These are phyloP conservation scores for Ampelocalamus luodianensis DNA, from an alignment of 176 grass and related monocot genomes.

Conservation along the genomic window DNA sequence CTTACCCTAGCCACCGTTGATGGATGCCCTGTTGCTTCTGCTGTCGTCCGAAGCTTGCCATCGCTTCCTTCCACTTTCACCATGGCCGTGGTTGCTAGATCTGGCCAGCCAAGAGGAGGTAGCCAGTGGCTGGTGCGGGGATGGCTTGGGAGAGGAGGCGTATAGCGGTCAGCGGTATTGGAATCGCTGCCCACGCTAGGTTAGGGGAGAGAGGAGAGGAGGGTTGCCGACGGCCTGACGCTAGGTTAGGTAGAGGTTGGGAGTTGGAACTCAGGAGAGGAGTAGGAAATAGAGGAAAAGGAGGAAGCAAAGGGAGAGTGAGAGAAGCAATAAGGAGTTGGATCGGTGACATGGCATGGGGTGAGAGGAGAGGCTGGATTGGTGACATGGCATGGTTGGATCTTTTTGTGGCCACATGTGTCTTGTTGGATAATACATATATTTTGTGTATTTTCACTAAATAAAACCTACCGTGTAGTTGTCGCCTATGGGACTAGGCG, in stretches of 20 bases:
- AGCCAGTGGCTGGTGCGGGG: background rate
- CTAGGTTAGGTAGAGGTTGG: background rate
- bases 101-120: background rate
- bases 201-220: background rate
- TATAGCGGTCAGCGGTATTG: background rate
- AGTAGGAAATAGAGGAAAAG: background rate
- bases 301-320: background rate
- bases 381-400: background rate
- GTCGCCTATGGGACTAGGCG: background rate
- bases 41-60: background rate
- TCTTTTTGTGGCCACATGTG: background rate
- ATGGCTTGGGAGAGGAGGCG: background rate
- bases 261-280: background rate
- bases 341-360: background rate
- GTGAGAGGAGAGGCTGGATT: background rate
- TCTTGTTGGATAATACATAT: background rate
- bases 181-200: rapidly evolving
- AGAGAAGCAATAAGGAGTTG: background rate
- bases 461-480: background rate
- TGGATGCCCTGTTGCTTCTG: background rate
- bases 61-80: background rate
- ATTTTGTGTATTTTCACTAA: background rate
- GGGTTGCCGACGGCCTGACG: background rate
- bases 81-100: background rate
- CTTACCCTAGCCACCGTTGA: background rate